These are phyloP conservation scores for Aspergillus puulaauensis DNA, from an alignment of 2,329 filamentous ascomycete genomes.

Conservation along the genomic window DNA sequence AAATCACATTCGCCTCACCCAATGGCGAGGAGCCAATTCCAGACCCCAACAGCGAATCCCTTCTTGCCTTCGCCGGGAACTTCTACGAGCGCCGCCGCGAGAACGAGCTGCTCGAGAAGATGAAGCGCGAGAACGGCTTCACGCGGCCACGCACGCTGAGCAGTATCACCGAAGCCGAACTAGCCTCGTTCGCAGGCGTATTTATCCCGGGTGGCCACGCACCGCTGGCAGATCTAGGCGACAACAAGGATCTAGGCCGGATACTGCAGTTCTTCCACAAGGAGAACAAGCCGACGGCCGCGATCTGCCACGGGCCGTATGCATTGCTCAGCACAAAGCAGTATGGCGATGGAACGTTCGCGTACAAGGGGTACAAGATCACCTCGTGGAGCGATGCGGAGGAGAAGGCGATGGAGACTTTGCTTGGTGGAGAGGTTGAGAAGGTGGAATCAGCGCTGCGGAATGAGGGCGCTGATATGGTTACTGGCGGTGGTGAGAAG, in stretches of 20 bases:
- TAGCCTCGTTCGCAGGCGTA: conserved; percentile 40
- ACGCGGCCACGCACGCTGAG: conserved; percentile 37
- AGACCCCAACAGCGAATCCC: conserved; percentile 44
- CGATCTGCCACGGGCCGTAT: conserved; percentile 50
- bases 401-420: conserved; percentile 48
- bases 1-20: conserved; percentile 49
- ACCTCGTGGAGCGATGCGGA: conserved; percentile 48
- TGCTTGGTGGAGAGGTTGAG: conserved; percentile 43
- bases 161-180: conserved; percentile 41
- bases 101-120: conserved; percentile 42
- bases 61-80: conserved; percentile 48
- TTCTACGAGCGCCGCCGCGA: conserved; percentile 46
- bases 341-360: conserved; percentile 37
- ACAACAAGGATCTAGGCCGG: conserved; percentile 43
- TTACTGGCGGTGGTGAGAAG: conserved; percentile 42
- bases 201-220: conserved; percentile 50
- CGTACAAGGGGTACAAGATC: conserved; percentile 48
- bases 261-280: conserved; percentile 44
- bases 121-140: conserved; percentile 49
- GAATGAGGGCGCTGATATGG: conserved; percentile 45
- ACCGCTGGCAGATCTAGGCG: conserved; percentile 44
- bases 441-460: conserved; percentile 43
- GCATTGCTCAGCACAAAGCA: conserved; percentile 45
- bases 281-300: conserved; percentile 44
- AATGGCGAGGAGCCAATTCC: conserved; percentile 42